Percentiles rank a stretch among this genome's conserved stretches.
phyloP scores from a whole-genome alignment of 495 filamentous ascomycete species.

The Oleoguttula mirabilis region DNA sequence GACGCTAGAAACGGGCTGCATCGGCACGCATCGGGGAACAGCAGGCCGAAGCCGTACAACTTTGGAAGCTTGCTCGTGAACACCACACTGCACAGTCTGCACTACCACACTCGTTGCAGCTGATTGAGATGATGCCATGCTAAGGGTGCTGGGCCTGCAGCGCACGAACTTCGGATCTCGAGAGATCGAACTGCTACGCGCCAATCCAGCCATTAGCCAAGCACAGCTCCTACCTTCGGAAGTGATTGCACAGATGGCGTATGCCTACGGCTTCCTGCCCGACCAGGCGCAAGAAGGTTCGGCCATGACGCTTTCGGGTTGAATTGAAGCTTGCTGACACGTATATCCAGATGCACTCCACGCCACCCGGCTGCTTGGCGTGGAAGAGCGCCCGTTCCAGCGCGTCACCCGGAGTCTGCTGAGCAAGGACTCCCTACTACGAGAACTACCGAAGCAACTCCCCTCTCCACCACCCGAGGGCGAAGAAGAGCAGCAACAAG shows the following conservation, averaged over 20 bases:
- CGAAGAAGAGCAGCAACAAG: conserved; percentile 30
- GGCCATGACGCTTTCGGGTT: too few relatives aligned
- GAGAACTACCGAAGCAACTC: conserved; percentile 41
- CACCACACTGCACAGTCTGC: background rate
- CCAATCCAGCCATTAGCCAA: background rate
- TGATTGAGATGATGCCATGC: too few relatives aligned
- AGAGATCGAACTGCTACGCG: too few relatives aligned
- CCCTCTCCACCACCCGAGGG: conserved; percentile 62
- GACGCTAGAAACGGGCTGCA: too few relatives aligned
- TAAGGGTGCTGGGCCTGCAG: too few relatives aligned
- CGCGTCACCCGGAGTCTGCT: conserved; percentile 73
- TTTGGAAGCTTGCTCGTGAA: background rate
- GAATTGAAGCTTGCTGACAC: too few relatives aligned
- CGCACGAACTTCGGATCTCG: too few relatives aligned
- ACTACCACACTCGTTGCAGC: background rate
- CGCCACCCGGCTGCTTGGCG: conserved; percentile 75
- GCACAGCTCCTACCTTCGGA: background rate
- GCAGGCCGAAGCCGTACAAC: background rate
- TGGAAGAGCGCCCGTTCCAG: conserved; percentile 89
- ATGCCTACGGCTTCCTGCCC: background rate
- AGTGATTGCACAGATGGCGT: background rate
- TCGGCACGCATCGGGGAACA: background rate
- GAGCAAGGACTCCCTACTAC: conserved; percentile 47
- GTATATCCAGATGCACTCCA: conserved; percentile 87
- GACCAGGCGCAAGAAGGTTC: background rate